These are phyloP conservation scores for Ogataea sp. DNA, from an alignment of 805 yeast genomes.

Conservation along the genomic window DNA sequence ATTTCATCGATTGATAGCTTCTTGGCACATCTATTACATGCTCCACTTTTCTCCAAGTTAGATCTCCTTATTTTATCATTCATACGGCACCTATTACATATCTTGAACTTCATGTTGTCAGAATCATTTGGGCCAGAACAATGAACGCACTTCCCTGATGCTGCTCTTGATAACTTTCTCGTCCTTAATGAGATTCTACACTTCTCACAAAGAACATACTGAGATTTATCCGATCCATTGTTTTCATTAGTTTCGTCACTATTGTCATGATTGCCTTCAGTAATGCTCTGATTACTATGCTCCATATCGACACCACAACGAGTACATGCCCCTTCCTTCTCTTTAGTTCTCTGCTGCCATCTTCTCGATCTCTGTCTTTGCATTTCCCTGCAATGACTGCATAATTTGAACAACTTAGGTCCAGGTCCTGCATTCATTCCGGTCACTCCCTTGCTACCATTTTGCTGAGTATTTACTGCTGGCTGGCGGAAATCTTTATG, in stretches of 20 bases:
- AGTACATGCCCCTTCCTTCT: conserved; percentile 54
- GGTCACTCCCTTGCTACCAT: too few relatives aligned
- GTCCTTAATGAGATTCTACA: conserved; percentile 49
- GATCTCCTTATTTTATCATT: conserved; percentile 52
- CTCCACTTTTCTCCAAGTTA: conserved; percentile 47
- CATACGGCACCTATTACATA: conserved; percentile 57
- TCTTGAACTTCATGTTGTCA: conserved; percentile 43
- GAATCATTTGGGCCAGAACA: conserved; percentile 51
- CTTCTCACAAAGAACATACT: conserved; percentile 51
- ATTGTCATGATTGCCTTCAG: neutral
- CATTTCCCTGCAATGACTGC: conserved; percentile 56
- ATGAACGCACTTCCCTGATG: conserved; percentile 60
- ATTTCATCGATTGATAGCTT: conserved; percentile 38
- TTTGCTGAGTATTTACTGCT: conserved; percentile 31
- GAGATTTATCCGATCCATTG: conserved; percentile 39
- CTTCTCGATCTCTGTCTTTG: conserved; percentile 56
- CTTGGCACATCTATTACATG: conserved; percentile 56
- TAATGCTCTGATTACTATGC: neutral
- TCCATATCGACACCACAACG: conserved; percentile 50
- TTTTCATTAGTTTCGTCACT: neutral
- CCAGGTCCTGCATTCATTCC: too few relatives aligned
- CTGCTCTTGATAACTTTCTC: conserved; percentile 50
- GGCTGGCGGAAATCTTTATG: conserved; percentile 47
- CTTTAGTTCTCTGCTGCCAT: conserved; percentile 57
- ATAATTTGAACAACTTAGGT: conserved; percentile 44